Percentiles rank a stretch among this genome's conserved stretches.
These are phyloP conservation scores for Arctium lappa DNA, from an alignment of 129 eudicot genomes.

Conservation along the genomic window DNA sequence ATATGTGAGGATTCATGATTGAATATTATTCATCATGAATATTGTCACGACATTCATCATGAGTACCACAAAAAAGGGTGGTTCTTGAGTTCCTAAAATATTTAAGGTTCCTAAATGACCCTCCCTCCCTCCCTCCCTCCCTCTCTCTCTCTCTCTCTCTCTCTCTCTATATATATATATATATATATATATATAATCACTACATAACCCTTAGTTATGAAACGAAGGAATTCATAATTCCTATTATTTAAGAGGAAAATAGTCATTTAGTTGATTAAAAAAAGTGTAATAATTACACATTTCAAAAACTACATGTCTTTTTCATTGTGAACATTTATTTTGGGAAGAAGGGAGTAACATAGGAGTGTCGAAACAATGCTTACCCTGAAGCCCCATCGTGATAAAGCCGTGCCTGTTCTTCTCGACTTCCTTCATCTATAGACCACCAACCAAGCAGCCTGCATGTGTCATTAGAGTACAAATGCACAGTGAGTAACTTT, in stretches of 20 bases:
- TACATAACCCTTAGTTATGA: background rate
- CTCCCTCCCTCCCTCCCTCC: too few species aligned
- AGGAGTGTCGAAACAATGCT: background rate
- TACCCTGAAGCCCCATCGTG: slow-evolving; percentile 77
- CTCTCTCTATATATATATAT: too few species aligned
- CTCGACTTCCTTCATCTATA: slow-evolving; percentile 91
- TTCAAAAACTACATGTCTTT: background rate
- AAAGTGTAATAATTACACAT: background rate
- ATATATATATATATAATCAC: too few species aligned
- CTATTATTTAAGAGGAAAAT: background rate
- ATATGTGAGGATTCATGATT: too few species aligned
- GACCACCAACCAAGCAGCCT: slow-evolving; percentile 99
- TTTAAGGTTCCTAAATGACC: too few species aligned
- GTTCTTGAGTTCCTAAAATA: too few species aligned
- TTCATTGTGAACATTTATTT: background rate
- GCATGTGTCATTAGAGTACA: slow-evolving; percentile 13
- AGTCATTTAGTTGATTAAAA: background rate
- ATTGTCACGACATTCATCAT: too few species aligned
- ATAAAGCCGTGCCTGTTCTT: slow-evolving; percentile 82
- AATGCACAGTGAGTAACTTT: slow-evolving; percentile 1
- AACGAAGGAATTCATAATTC: background rate
- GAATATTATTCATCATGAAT: too few species aligned
- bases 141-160: too few species aligned
- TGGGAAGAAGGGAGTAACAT: background rate
- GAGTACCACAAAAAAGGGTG: too few species aligned